These are phyloP conservation scores for Rosellinia necatrix DNA, from an alignment of 2,329 filamentous ascomycete species.

Conservation along the genomic window DNA sequence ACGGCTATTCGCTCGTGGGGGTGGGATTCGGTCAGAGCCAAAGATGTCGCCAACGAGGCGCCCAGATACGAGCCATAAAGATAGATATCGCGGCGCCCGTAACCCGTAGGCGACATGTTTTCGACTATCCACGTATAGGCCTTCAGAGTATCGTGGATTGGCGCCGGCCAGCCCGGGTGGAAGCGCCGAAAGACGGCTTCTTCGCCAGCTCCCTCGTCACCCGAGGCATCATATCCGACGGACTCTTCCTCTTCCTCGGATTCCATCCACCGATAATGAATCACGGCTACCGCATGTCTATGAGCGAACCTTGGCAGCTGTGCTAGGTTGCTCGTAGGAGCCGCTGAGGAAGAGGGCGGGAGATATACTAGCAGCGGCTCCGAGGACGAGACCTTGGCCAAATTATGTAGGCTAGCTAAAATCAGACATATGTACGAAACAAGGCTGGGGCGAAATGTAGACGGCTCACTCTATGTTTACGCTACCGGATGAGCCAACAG, in stretches of 20 bases:
- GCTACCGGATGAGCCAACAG: slow-evolving; percentile 54
- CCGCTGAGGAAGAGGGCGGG: slow-evolving; percentile 50
- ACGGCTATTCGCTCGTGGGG: slow-evolving; percentile 51
- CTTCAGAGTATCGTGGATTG: slow-evolving; percentile 59
- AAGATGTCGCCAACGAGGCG: slow-evolving; percentile 59
- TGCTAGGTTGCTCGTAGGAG: slow-evolving; percentile 30
- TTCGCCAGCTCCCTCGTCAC: neutral
- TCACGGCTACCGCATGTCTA: slow-evolving; percentile 54
- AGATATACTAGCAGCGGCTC: slow-evolving; percentile 60
- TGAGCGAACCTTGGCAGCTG: slow-evolving; percentile 49
- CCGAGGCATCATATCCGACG: neutral
- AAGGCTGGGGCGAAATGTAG: neutral
- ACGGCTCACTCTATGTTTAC: slow-evolving; percentile 56
- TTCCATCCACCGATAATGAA: slow-evolving; percentile 64
- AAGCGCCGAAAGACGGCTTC: slow-evolving; percentile 8
- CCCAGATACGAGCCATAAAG: slow-evolving; percentile 64
- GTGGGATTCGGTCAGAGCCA: slow-evolving; percentile 61
- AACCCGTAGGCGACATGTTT: slow-evolving; percentile 47
- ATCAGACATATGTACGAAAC: slow-evolving; percentile 27
- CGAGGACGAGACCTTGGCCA: slow-evolving; percentile 42
- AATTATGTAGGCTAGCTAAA: slow-evolving; percentile 53
- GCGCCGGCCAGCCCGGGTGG: slow-evolving; percentile 56
- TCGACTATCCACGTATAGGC: slow-evolving; percentile 59
- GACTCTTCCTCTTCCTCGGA: slow-evolving; percentile 25
- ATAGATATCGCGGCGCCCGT: slow-evolving; percentile 48